A percentile compares a stretch with the other conserved stretches of the same genome.
Conservation (phyloP, 2,329 filamentous ascomycete genomes). For the Mycosphaerella sp. region DNA sequence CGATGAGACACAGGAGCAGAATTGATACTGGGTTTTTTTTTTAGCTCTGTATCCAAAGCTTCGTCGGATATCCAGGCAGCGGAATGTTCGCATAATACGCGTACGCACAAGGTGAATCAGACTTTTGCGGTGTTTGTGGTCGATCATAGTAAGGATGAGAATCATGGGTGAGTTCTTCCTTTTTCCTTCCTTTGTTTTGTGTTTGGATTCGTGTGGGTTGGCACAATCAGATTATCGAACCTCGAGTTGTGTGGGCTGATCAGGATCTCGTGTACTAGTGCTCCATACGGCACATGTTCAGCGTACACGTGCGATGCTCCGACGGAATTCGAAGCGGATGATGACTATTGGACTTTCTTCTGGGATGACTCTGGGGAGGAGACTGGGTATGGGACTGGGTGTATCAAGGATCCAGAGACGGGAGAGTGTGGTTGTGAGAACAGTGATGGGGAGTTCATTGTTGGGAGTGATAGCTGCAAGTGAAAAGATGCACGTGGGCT, state of each 20-base stretch:
- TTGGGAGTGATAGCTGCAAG: conserved; percentile 20
- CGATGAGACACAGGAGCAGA: neutral
- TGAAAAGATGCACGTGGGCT: neutral
- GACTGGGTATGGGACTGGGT: conserved; percentile 34
- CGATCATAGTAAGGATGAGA: conserved; percentile 43
- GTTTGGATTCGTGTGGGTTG: too few species aligned
- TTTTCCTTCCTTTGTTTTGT: neutral
- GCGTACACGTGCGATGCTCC: neutral
- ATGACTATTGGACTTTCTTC: neutral
- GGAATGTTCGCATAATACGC: conserved; percentile 41
- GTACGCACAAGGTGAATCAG: conserved; percentile 32
- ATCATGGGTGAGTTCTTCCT: neutral
- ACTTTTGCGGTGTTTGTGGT: conserved; percentile 41
- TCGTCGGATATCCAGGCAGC: conserved; percentile 39
- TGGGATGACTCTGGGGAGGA: neutral
- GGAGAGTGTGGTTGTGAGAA: conserved; percentile 41
- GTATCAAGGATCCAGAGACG: conserved; percentile 38
- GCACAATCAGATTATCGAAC: too few species aligned
- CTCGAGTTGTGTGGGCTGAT: too few species aligned
- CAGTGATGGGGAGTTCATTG: conserved; percentile 38
- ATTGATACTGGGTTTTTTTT: too few species aligned
- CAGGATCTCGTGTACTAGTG: too few species aligned
- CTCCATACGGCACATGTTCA: neutral
- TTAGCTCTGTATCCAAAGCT: conserved; percentile 27
- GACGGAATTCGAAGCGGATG: neutral